A percentile compares a stretch with the other conserved stretches of the same genome.
phyloP scores from a whole-genome alignment of 2,329 filamentous ascomycete species.

The Neocatenulostroma microsporum region DNA sequence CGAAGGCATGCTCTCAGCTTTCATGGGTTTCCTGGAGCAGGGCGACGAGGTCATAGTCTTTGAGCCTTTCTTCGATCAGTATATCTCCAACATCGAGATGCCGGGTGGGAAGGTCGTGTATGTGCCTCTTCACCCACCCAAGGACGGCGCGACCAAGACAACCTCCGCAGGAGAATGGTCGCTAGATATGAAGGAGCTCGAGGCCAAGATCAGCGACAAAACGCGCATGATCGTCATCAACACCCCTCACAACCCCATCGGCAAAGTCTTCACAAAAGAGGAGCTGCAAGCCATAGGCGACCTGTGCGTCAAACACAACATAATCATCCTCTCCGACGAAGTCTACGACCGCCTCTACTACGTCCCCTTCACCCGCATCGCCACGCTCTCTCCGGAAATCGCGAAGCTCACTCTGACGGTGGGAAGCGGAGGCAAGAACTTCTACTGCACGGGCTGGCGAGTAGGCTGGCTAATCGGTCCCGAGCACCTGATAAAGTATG shows the following conservation, averaged over 20 bases:
- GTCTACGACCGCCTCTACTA: slow-evolving; percentile 94
- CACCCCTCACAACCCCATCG: slow-evolving; percentile 87
- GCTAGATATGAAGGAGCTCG: slow-evolving; percentile 74
- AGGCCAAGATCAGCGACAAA: slow-evolving; percentile 69
- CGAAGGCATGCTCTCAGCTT: slow-evolving; percentile 90
- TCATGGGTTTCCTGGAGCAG: slow-evolving; percentile 93
- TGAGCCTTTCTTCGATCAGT: slow-evolving; percentile 98
- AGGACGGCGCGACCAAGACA: slow-evolving; percentile 67
- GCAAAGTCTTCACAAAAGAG: slow-evolving; percentile 81
- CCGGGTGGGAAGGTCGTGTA: slow-evolving; percentile 90
- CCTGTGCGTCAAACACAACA: slow-evolving; percentile 70
- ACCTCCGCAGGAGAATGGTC: slow-evolving; percentile 84
- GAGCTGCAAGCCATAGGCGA: slow-evolving; percentile 81
- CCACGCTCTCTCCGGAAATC: slow-evolving; percentile 82
- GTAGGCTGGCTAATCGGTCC: slow-evolving; percentile 93
- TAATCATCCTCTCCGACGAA: slow-evolving; percentile 46
- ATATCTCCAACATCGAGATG: slow-evolving; percentile 99
- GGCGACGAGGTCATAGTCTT: slow-evolving; percentile 97
- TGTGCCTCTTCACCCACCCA: slow-evolving; percentile 85
- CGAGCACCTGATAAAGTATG: slow-evolving; percentile 80
- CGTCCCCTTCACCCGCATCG: slow-evolving; percentile 86
- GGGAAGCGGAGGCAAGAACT: slow-evolving; percentile 94
- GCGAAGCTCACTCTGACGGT: slow-evolving; percentile 85
- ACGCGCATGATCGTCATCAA: slow-evolving; percentile 97
- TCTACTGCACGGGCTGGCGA: slow-evolving; percentile 95